Percentiles rank a stretch among this genome's conserved stretches.
Evolutionary conservation across 768 basidiomycete species (phyloP).

Genomic region (Serendipita vermifera): DNA sequence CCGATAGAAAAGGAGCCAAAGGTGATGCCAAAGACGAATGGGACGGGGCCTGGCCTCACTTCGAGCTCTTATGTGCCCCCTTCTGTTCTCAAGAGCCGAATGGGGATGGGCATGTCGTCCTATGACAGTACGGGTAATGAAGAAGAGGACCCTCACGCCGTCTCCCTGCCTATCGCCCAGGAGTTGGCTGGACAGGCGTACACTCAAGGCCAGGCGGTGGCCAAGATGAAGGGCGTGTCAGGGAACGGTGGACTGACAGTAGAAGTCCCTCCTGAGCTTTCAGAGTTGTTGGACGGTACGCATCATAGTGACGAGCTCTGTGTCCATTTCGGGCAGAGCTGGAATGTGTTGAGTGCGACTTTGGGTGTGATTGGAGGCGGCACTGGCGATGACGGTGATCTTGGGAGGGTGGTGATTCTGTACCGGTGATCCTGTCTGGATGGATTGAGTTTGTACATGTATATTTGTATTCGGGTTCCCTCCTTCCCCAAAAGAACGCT

Average conservation of each 20-base stretch:
- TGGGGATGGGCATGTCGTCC: not conserved
- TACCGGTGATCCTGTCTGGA: slow-evolving; percentile 36
- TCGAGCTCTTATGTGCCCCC: not conserved
- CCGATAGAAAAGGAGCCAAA: too few species aligned
- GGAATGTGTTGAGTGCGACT: slow-evolving; percentile 71
- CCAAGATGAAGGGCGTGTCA: not conserved
- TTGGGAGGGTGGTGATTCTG: slow-evolving; percentile 64
- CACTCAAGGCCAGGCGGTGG: not conserved
- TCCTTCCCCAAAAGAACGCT: too few species aligned
- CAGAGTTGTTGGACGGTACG: slow-evolving; percentile 64
- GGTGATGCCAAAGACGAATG: not conserved
- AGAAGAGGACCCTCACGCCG: slow-evolving; percentile 13
- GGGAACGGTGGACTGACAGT: slow-evolving; percentile 15
- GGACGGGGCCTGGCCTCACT: not conserved
- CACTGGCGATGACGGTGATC: slow-evolving; percentile 45
- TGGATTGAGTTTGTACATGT: not conserved
- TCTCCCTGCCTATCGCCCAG: slow-evolving; percentile 30
- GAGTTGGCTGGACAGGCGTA: slow-evolving; percentile 29
- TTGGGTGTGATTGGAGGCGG: slow-evolving; percentile 42
- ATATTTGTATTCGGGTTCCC: too few species aligned
- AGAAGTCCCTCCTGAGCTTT: slow-evolving; percentile 44
- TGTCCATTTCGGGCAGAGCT: slow-evolving; percentile 66
- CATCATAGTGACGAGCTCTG: slow-evolving; percentile 89
- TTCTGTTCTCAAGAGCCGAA: not conserved
- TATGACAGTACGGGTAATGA: not conserved